Evolutionary conservation across 345 rosid genomes (phyloP).

Genomic region (Rubroshorea leprosula): DNA sequence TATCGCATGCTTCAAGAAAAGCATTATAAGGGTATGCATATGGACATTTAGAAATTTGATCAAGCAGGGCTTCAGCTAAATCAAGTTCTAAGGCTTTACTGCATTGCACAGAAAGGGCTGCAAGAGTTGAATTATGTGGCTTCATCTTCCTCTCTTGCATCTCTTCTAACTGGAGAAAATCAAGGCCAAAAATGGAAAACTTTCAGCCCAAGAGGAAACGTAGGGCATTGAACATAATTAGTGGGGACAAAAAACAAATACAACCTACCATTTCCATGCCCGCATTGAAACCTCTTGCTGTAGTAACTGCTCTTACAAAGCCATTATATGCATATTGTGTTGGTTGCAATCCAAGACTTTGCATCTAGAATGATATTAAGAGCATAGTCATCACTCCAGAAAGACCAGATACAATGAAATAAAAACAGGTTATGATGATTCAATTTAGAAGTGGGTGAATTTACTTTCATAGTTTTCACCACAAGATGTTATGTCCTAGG

Average conservation of each 20-base stretch:
- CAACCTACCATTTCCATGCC: constrained; percentile 59
- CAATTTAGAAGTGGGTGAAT: background rate
- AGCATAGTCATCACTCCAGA: background rate
- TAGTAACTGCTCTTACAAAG: constrained; percentile 56
- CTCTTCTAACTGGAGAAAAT: constrained; percentile 48
- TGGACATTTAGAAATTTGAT: constrained; percentile 41
- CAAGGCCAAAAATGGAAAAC: constrained; percentile 8
- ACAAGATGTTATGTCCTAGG: no score
- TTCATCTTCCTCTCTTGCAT: constrained; percentile 64
- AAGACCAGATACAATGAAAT: background rate
- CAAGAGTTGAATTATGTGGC: constrained; percentile 61
- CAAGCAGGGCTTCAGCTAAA: constrained; percentile 66
- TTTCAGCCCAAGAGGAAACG: background rate
- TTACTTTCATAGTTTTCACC: no score
- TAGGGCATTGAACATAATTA: constrained; percentile 8
- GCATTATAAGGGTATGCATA: constrained; percentile 50
- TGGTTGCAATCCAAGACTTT: constrained; percentile 65
- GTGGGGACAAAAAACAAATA: constrained; percentile 4
- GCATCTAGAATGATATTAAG: constrained; percentile 50
- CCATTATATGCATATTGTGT: constrained; percentile 58
- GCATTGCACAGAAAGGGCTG: constrained; percentile 53
- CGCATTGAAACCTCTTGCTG: constrained; percentile 32
- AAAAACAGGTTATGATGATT: background rate
- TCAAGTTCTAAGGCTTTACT: constrained; percentile 64
- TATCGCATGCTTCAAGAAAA: constrained; percentile 60